These are phyloP conservation scores for Fusarium poae DNA, from an alignment of 2,329 filamentous ascomycete species.

Conservation along the genomic window DNA sequence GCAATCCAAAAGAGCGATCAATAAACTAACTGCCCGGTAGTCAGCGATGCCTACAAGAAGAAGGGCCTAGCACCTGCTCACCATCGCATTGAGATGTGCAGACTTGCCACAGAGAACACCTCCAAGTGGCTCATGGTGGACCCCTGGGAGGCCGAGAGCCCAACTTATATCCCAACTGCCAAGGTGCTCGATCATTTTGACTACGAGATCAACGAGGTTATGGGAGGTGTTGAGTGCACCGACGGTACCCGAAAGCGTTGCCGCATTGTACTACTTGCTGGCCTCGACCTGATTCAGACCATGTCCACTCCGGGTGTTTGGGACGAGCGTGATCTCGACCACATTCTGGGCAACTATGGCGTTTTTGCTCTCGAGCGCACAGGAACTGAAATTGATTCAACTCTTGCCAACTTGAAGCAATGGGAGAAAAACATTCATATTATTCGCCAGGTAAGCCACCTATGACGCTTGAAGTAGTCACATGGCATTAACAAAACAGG, in stretches of 20 bases:
- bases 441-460: slow-evolving; percentile 68
- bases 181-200: slow-evolving; percentile 92
- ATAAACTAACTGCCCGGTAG: slow-evolving; percentile 27
- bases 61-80: slow-evolving; percentile 55
- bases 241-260: slow-evolving; percentile 75
- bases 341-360: slow-evolving; percentile 86
- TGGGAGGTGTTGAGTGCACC: slow-evolving; percentile 80
- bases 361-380: slow-evolving; percentile 89
- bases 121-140: slow-evolving; percentile 86
- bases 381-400: slow-evolving; percentile 90
- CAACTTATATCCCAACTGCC: slow-evolving; percentile 87
- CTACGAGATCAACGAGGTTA: slow-evolving; percentile 82
- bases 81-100: slow-evolving; percentile 78
- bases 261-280: slow-evolving; percentile 84
- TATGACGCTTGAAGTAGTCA: not conserved
- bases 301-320: slow-evolving; percentile 83
- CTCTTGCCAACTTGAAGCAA: slow-evolving; percentile 81
- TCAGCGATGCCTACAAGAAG: slow-evolving; percentile 56
- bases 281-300: slow-evolving; percentile 80
- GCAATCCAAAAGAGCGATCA: not conserved
- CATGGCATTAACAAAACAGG: slow-evolving; percentile 55
- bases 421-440: slow-evolving; percentile 90
- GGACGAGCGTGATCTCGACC: slow-evolving; percentile 85
- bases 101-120: slow-evolving; percentile 80
- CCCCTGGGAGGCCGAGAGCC: slow-evolving; percentile 87